These are phyloP conservation scores for Udeniomyces megalosporus DNA, from an alignment of 768 basidiomycete genomes.

Conservation along the genomic window DNA sequence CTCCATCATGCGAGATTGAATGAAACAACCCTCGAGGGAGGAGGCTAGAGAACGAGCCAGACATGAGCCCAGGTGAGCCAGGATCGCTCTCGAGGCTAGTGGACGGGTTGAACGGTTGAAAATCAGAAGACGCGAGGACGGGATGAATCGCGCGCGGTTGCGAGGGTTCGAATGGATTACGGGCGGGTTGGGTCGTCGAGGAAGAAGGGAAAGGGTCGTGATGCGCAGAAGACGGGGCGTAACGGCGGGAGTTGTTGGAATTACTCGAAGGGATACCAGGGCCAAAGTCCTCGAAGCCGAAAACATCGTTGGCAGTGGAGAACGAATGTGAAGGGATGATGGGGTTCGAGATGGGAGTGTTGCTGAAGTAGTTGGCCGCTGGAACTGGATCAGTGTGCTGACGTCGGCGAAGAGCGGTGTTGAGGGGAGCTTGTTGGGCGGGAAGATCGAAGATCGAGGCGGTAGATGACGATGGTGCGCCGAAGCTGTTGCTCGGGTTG, in stretches of 20 bases:
- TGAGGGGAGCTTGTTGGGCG: slow-evolving; percentile 6
- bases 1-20: slow-evolving; percentile 24
- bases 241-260: slow-evolving; percentile 22
- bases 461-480: too few species aligned
- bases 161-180: not conserved
- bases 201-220: not conserved
- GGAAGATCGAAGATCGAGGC: slow-evolving; percentile 10
- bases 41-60: slow-evolving; percentile 28
- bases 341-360: not conserved
- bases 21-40: slow-evolving; percentile 29
- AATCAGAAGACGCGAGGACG: too few species aligned
- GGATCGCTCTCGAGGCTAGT: slow-evolving; percentile 22
- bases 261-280: slow-evolving; percentile 20
- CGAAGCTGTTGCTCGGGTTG: too few species aligned
- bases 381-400: slow-evolving; percentile 2
- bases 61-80: slow-evolving; percentile 30
- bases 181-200: not conserved
- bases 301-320: slow-evolving; percentile 20
- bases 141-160: not conserved
- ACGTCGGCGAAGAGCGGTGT: slow-evolving; percentile 3
- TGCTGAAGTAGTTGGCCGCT: too few species aligned
- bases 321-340: not conserved
- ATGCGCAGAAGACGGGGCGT: slow-evolving; percentile 25
- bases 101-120: slow-evolving; percentile 8
- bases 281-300: slow-evolving; percentile 30